phyloP scores from a whole-genome alignment of 208 protist genomes.

The Phytomonas sp. region DNA sequence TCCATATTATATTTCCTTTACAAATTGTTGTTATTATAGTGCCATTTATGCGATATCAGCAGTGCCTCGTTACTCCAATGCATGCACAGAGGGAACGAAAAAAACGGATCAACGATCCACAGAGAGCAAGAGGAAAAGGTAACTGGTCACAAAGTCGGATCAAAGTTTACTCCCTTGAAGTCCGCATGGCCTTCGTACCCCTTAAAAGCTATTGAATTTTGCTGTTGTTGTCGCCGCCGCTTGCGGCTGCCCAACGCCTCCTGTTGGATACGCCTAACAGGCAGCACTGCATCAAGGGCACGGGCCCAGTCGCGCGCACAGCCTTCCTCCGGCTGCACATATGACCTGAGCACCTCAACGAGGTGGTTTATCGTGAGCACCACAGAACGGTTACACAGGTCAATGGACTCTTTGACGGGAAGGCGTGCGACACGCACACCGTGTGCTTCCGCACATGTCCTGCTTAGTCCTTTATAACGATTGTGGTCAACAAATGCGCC shows the following conservation, averaged over 20 bases:
- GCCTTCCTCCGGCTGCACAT: slow-evolving; percentile 16
- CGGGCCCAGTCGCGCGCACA: slow-evolving; percentile 38
- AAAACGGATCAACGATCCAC: background rate
- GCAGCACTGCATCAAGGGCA: slow-evolving; percentile 61
- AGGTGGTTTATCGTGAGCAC: slow-evolving; percentile 89
- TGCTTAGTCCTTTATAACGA: slow-evolving; percentile 62
- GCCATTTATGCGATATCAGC: background rate
- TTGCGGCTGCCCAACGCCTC: slow-evolving; percentile 19
- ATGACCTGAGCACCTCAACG: slow-evolving; percentile 63
- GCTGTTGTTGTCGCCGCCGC: slow-evolving; percentile 12
- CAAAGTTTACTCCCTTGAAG: background rate
- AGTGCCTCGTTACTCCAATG: background rate
- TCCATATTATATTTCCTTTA: background rate
- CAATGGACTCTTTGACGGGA: slow-evolving; percentile 67
- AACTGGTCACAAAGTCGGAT: background rate
- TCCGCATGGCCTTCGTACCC: background rate
- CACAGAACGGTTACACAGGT: slow-evolving; percentile 80
- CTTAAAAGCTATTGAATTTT: background rate
- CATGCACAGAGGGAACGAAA: background rate
- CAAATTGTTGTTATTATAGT: background rate
- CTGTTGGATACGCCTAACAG: slow-evolving; percentile 50
- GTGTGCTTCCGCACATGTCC: slow-evolving; percentile 37
- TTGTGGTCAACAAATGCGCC: slow-evolving; percentile 90
- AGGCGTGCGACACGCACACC: slow-evolving; percentile 68
- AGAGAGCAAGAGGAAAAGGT: background rate